Conservation (phyloP, 305 asterid species). For the Fraxinus angustifolia region DNA sequence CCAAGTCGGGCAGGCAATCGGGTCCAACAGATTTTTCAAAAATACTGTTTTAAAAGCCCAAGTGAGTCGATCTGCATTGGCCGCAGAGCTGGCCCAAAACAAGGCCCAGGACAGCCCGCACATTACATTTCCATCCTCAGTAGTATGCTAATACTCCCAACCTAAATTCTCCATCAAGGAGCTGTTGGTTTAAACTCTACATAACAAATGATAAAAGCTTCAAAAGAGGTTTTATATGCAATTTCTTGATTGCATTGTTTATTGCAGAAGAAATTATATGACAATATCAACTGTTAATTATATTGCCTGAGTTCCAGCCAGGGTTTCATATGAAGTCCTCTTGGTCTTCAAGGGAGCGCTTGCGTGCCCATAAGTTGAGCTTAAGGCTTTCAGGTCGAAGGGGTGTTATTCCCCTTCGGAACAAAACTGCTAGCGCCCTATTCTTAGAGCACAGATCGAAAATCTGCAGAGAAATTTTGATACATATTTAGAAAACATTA, state of each 20-base stretch:
- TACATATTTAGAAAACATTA: background rate
- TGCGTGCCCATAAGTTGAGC: conserved; percentile 51
- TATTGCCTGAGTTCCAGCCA: background rate
- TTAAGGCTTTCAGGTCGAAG: conserved; percentile 82
- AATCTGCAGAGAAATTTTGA: conserved; percentile 43
- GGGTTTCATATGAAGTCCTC: conserved; percentile 20
- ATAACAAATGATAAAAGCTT: background rate
- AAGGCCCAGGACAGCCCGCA: background rate
- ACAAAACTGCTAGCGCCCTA: conserved; percentile 79
- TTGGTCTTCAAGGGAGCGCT: conserved; percentile 50
- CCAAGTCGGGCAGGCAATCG: background rate
- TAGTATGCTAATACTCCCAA: background rate
- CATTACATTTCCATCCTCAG: background rate
- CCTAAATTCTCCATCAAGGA: background rate
- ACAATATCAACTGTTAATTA: background rate
- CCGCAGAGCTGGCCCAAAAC: no score
- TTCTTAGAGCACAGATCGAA: conserved; percentile 79
- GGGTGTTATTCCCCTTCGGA: conserved; percentile 81
- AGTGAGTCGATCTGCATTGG: no score
- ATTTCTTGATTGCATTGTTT: background rate
- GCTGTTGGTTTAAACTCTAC: background rate
- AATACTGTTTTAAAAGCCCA: no score
- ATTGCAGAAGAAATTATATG: conserved; percentile 7
- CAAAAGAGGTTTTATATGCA: background rate
- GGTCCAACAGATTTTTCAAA: background rate